phyloP scores from a whole-genome alignment of 2,329 filamentous ascomycete genomes.

The Rugonectria rugulosa region DNA sequence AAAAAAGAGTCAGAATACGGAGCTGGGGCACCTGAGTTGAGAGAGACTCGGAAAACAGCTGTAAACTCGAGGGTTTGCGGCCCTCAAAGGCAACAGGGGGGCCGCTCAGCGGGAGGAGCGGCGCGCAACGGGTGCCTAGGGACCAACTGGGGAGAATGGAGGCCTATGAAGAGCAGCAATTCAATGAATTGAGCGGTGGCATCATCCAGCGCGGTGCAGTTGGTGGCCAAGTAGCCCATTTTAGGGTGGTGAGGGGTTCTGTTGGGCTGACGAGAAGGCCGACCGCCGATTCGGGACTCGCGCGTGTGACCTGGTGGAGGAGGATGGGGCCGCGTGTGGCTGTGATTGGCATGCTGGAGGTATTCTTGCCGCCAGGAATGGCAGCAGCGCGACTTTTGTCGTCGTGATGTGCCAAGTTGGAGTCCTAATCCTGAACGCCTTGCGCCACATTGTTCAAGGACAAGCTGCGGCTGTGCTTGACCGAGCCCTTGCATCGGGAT shows the following conservation, averaged over 20 bases:
- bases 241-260: too few species aligned
- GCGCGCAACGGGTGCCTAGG: slow-evolving; percentile 34
- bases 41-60: too few species aligned
- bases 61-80: not conserved
- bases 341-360: slow-evolving; percentile 17
- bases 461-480: slow-evolving; percentile 14
- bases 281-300: not conserved
- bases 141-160: not conserved
- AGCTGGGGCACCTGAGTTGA: not conserved
- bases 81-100: slow-evolving; percentile 14
- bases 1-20: slow-evolving; percentile 5
- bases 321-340: slow-evolving; percentile 22
- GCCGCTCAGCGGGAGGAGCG: slow-evolving; percentile 35
- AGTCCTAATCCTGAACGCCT: too few species aligned
- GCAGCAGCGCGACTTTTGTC: slow-evolving; percentile 3
- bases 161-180: not conserved
- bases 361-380: slow-evolving; percentile 17
- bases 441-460: slow-evolving; percentile 15
- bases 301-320: slow-evolving; percentile 6
- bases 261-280: slow-evolving; percentile 2
- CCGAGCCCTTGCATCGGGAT: not conserved
- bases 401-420: too few species aligned
- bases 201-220: not conserved
- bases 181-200: not conserved
- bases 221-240: slow-evolving; percentile 3